A percentile compares a stretch with the other conserved stretches of the same genome.
These are phyloP conservation scores for Yarrowia alimentaria DNA, from an alignment of 805 yeast species.

Conservation along the genomic window DNA sequence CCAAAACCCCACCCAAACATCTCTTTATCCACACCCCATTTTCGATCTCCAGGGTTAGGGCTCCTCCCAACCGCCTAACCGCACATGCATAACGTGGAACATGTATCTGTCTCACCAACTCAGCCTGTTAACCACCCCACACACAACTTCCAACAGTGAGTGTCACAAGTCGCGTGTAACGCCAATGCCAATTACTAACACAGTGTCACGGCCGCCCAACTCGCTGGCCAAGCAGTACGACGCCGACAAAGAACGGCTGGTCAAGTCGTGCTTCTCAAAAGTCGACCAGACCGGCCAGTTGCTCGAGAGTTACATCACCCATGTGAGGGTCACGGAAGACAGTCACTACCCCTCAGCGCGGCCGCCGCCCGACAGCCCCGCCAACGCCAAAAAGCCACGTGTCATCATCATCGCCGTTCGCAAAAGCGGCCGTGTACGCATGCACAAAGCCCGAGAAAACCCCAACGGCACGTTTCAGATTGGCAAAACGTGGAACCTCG, in stretches of 20 bases:
- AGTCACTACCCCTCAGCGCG: slow-evolving; percentile 63
- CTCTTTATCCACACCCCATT: too few relatives aligned
- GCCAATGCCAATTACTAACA: slow-evolving; percentile 2
- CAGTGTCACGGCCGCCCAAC: slow-evolving; percentile 27
- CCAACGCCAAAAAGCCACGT: slow-evolving; percentile 51
- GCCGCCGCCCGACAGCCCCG: slow-evolving; percentile 58
- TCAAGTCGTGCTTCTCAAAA: slow-evolving; percentile 51
- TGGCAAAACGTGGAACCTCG: slow-evolving; percentile 89
- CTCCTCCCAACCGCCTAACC: too few relatives aligned
- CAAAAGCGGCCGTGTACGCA: slow-evolving; percentile 61
- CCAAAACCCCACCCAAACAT: too few relatives aligned
- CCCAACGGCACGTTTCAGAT: slow-evolving; percentile 74
- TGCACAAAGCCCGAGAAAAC: slow-evolving; percentile 85
- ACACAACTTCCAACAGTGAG: too few relatives aligned
- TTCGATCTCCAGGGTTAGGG: too few relatives aligned
- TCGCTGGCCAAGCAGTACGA: slow-evolving; percentile 57
- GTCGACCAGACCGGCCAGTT: slow-evolving; percentile 39
- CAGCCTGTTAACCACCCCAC: too few relatives aligned
- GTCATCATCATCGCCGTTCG: slow-evolving; percentile 54
- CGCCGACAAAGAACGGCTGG: slow-evolving; percentile 50
- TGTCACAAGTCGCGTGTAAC: too few relatives aligned
- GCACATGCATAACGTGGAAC: too few relatives aligned
- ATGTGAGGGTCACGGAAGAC: slow-evolving; percentile 72
- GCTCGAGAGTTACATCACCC: slow-evolving; percentile 67
- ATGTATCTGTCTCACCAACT: too few relatives aligned